Percentiles rank a stretch among this genome's conserved stretches.
phyloP scores from a whole-genome alignment of 257 asterid genomes.

The Echites panduratus region DNA sequence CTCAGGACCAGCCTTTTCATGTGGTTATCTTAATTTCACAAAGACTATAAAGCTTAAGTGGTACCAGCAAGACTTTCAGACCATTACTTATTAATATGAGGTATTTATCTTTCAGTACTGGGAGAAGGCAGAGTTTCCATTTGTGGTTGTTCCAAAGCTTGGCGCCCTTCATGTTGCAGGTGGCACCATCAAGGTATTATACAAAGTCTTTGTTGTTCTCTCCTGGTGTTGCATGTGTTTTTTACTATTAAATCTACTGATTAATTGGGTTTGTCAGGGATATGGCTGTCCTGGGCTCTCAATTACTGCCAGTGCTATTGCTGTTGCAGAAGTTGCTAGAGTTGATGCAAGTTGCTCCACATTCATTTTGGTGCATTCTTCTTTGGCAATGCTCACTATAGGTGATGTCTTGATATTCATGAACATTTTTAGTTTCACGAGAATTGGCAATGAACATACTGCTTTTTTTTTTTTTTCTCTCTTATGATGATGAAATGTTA shows the following conservation, averaged over 20 bases:
- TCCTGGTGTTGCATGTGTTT: slow-evolving; percentile 4
- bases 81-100: neutral
- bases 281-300: slow-evolving; percentile 91
- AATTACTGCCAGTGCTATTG: slow-evolving; percentile 76
- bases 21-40: neutral
- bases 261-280: slow-evolving; percentile 41
- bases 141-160: slow-evolving; percentile 83
- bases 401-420: slow-evolving; percentile 36
- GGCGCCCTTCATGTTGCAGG: slow-evolving; percentile 73
- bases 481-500: slow-evolving; percentile 14
- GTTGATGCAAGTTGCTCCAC: slow-evolving; percentile 97
- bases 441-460: slow-evolving; percentile 5
- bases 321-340: slow-evolving; percentile 75
- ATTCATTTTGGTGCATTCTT: slow-evolving; percentile 84
- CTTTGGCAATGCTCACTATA: slow-evolving; percentile 87
- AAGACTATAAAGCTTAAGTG: neutral
- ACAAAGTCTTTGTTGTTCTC: neutral
- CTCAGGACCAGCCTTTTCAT: neutral
- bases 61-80: neutral
- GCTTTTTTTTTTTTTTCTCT: too few relatives aligned
- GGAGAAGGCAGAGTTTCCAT: slow-evolving; percentile 98
- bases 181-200: slow-evolving; percentile 72
- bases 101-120: slow-evolving; percentile 55
- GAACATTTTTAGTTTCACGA: neutral
- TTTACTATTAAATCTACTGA: slow-evolving; percentile 20